Evolutionary conservation across 495 filamentous ascomycete genomes (phyloP), one percentile per base, ranked within the genome.

Genomic region (Xylaria telfairii): DNA sequence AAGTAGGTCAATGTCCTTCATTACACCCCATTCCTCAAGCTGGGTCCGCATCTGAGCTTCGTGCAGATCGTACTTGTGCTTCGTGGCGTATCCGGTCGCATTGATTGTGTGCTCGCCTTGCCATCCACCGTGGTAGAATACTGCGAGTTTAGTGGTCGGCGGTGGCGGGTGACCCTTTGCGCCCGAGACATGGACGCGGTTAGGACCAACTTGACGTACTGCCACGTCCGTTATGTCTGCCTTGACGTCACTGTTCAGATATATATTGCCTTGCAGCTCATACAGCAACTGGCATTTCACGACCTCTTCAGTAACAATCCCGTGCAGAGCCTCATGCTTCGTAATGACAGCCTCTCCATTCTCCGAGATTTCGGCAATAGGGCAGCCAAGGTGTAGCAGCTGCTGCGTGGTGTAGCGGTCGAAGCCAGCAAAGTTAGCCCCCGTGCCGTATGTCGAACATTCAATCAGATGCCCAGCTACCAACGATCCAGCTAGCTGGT

Each of bases 361-460:
- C 47, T 57, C 62, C n/a, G 76, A 72, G 46, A 81, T 74, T n/a
- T 79, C 88, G n/a, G 86, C 89, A 57, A 90, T 87, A 7, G 87
- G 86, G 68, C 85, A 89, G 19, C 85, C 87, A 64, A 88, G 82
- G 71, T 88, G 81, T 1, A 81, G 71, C 78, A 86, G 85, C 42
- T 74, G 68, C 32, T 81, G 73, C 17, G 80, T 15, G 0, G 49
- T 68, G 75, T 71, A 73, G 84, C 79, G 24, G 34, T 86, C 86
- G 77, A 89, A 89, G 8, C 88, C 88, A 21, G 85, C 79, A 72
- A 85, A 90, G 72, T 90, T 88, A 7, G 81, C 85, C 1, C 88
- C 86, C 10, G 81, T 84, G 39, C 85, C 86, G 67, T 88, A 89
- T 37, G 82, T 83, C 26, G 82, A 83, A 73, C 87, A 88, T 70